phyloP scores from a whole-genome alignment of 2,329 filamentous ascomycete genomes.

The Colletotrichum kahawae region DNA sequence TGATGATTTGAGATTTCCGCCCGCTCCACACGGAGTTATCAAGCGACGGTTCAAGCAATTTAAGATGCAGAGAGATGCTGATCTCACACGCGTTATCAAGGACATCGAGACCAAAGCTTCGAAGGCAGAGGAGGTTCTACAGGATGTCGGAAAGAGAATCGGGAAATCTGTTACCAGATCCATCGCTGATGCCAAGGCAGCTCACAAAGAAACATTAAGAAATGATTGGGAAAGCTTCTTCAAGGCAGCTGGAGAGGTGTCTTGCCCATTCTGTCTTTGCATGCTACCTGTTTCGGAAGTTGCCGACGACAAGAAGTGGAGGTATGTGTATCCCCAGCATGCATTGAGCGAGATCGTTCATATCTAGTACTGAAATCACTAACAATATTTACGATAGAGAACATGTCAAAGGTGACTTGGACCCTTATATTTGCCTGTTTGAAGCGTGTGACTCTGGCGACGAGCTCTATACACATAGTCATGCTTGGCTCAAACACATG shows the following conservation, averaged over 20 bases:
- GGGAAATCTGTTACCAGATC: neutral
- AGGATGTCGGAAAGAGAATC: no score
- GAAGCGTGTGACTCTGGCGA: conserved; percentile 19
- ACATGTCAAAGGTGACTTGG: conserved; percentile 21
- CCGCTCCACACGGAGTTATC: neutral
- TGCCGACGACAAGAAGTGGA: neutral
- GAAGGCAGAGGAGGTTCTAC: no score
- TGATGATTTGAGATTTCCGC: neutral
- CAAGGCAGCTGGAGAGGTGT: neutral
- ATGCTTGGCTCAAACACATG: conserved; percentile 9
- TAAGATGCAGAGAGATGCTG: no score
- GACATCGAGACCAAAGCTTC: no score
- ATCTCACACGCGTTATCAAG: no score
- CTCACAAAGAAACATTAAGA: no score
- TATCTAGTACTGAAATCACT: no score
- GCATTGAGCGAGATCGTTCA: no score
- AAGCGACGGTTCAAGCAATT: neutral
- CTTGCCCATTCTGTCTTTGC: neutral
- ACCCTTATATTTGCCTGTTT: conserved; percentile 26
- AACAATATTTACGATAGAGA: no score
- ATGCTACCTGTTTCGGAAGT: neutral
- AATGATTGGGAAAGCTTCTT: neutral
- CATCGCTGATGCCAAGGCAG: neutral
- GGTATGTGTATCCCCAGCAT: neutral
- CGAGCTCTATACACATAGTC: conserved; percentile 2